Evolutionary conservation across 2,329 filamentous ascomycete genomes (phyloP).

Genomic region (Keithomyces neogunnii): DNA sequence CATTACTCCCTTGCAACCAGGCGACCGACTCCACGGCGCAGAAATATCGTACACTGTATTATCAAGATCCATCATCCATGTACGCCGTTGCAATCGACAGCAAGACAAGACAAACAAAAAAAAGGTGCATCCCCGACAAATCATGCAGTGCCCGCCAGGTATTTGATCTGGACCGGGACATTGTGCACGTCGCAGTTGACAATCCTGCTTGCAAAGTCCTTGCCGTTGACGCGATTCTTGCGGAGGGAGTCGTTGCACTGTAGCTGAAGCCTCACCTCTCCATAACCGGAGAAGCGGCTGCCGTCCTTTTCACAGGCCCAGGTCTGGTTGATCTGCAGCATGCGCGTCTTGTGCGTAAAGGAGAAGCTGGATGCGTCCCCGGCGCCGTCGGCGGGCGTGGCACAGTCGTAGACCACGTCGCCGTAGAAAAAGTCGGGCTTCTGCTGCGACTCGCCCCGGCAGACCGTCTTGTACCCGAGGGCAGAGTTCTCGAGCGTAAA

Average conservation of each 20-base stretch:
- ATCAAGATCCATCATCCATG: no score
- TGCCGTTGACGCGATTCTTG: neutral
- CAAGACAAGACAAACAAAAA: no score
- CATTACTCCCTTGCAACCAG: no score
- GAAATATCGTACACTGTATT: no score
- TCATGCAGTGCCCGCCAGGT: no score
- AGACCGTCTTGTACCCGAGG: neutral
- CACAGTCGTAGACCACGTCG: neutral
- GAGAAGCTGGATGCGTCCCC: neutral
- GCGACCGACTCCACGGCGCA: no score
- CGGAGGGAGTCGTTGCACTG: neutral
- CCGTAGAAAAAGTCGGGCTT: neutral
- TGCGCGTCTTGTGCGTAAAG: neutral
- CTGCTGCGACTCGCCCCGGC: neutral
- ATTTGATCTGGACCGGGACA: neutral
- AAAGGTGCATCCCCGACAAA: no score
- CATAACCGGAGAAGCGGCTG: neutral
- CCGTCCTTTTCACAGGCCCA: constrained; percentile 2
- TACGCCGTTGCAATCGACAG: no score
- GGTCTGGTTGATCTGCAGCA: constrained; percentile 1
- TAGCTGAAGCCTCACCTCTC: neutral
- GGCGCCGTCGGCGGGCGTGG: neutral
- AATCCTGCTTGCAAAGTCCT: neutral
- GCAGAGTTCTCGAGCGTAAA: constrained; percentile 4
- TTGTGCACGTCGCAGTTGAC: neutral